Conservation (phyloP, 441 rosid genomes). For the Rhodomyrtus psidioides region DNA sequence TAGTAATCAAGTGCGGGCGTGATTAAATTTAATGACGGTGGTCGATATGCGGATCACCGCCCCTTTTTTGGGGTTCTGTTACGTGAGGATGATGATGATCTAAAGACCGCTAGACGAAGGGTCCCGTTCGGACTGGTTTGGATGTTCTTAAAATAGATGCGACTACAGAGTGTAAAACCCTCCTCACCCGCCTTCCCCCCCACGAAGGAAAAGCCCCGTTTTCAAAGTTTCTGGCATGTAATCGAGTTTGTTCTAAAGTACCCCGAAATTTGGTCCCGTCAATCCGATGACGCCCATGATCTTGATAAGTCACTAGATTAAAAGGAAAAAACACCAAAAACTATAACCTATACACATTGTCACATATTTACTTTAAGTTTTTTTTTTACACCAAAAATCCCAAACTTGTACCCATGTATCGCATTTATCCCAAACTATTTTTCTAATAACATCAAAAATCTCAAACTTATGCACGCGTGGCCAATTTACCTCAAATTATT, state of each 20-base stretch:
- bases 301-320: not conserved
- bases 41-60: not conserved
- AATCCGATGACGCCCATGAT: accelerated
- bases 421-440: no score
- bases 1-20: not conserved
- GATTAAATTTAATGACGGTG: not conserved
- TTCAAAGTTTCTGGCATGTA: accelerated
- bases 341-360: no score
- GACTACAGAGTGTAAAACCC: not conserved
- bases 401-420: no score
- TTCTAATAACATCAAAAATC: no score
- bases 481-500: no score
- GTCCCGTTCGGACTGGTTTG: not conserved
- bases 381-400: no score
- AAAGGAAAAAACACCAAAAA: no score
- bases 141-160: not conserved
- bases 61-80: not conserved
- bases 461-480: no score
- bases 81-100: not conserved
- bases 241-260: not conserved
- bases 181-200: not conserved
- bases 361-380: no score
- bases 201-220: not conserved
- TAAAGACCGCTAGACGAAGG: not conserved
- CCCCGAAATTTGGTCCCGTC: not conserved